These are phyloP conservation scores for Durotheca rogersii DNA, from an alignment of 495 filamentous ascomycete genomes.

Conservation along the genomic window DNA sequence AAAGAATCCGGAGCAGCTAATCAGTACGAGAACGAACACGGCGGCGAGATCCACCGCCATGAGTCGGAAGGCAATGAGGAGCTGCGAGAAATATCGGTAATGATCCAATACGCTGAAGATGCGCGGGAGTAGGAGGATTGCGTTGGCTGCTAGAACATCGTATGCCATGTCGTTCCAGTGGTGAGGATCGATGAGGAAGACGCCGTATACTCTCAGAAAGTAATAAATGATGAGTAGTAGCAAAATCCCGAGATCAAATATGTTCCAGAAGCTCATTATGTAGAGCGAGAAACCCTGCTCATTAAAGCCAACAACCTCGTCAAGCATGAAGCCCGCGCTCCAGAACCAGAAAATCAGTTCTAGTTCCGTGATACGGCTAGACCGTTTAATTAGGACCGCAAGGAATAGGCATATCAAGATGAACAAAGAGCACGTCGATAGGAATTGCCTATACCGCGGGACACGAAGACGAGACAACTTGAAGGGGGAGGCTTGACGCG, in stretches of 20 bases:
- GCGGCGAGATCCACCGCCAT: slow-evolving; percentile 88
- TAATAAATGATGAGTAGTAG: slow-evolving; percentile 87
- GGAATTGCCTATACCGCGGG: slow-evolving; percentile 82
- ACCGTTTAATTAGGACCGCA: slow-evolving; percentile 68
- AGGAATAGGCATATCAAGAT: slow-evolving; percentile 81
- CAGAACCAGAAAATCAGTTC: slow-evolving; percentile 95
- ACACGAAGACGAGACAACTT: slow-evolving; percentile 88
- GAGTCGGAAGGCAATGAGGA: slow-evolving; percentile 87
- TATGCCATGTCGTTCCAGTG: slow-evolving; percentile 77
- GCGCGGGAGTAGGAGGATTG: slow-evolving; percentile 83
- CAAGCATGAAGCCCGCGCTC: slow-evolving; percentile 96
- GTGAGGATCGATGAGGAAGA: slow-evolving; percentile 70
- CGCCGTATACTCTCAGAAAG: slow-evolving; percentile 80
- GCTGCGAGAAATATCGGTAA: slow-evolving; percentile 90
- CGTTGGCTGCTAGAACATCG: slow-evolving; percentile 85
- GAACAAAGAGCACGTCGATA: slow-evolving; percentile 81
- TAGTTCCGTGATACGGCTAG: slow-evolving; percentile 71
- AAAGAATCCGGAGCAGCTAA: slow-evolving; percentile 90
- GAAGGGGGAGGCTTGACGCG: slow-evolving; percentile 81
- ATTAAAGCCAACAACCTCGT: slow-evolving; percentile 88
- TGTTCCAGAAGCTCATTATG: slow-evolving; percentile 95
- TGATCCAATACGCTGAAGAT: slow-evolving; percentile 91
- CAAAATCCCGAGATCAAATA: slow-evolving; percentile 86
- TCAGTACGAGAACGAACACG: slow-evolving; percentile 76
- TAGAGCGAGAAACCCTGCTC: slow-evolving; percentile 93